Percentiles rank a stretch among this genome's conserved stretches.
These are phyloP conservation scores for Rhizophagus clarus DNA, from an alignment of 192 early-diverging fungal species.

Conservation along the genomic window DNA sequence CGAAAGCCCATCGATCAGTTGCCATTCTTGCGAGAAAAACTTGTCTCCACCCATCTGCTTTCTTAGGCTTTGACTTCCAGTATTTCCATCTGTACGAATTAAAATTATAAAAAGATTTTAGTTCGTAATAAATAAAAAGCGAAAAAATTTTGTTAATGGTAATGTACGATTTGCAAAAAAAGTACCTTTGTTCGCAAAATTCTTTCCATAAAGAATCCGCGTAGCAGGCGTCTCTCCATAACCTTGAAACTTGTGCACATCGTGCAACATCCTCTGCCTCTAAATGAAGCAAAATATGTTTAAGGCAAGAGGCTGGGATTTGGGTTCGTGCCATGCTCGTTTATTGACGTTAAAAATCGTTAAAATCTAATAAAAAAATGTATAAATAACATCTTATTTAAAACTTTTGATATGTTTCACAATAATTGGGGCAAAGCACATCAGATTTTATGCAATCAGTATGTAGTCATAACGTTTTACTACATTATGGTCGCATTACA, in stretches of 20 bases:
- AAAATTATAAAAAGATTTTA: not conserved
- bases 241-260: slow-evolving; percentile 30
- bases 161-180: not conserved
- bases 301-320: slow-evolving; percentile 17
- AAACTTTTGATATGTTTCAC: slow-evolving; percentile 1
- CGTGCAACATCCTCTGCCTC: slow-evolving; percentile 27
- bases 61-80: slow-evolving; percentile 29
- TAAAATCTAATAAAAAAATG: not conserved
- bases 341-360: not conserved
- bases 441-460: not conserved
- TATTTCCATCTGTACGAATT: slow-evolving; percentile 26
- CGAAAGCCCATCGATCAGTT: slow-evolving; percentile 29
- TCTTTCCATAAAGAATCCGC: slow-evolving; percentile 25
- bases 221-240: slow-evolving; percentile 28
- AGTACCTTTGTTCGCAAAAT: slow-evolving; percentile 22
- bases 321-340: slow-evolving; percentile 22
- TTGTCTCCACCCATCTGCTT: slow-evolving; percentile 28
- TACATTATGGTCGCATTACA: not conserved
- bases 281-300: slow-evolving; percentile 25
- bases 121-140: not conserved
- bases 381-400: not conserved
- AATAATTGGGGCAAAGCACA: not conserved
- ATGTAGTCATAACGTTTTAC: not conserved
- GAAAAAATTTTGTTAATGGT: not conserved
- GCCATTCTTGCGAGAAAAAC: slow-evolving; percentile 9